Conservation (phyloP, 108 stramenopile species). For the Cyclotella sp. region DNA sequence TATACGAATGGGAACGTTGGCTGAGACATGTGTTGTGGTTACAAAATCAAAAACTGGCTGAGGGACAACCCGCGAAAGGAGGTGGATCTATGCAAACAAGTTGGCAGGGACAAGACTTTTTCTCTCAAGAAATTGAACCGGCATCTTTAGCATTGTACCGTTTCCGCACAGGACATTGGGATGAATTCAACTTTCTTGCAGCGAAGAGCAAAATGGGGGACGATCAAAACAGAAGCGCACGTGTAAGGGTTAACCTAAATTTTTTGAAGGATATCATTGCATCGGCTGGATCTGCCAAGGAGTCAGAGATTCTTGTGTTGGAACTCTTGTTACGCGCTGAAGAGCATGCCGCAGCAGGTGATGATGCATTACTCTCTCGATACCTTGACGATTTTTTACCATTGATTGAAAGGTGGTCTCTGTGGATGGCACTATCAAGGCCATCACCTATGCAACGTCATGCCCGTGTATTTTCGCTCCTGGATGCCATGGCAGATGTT, state of each 20-base stretch:
- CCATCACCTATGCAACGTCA: conserved; percentile 53
- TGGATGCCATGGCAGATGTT: conserved; percentile 55
- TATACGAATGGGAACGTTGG: conserved; percentile 57
- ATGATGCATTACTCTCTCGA: conserved; percentile 13
- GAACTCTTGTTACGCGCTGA: conserved; percentile 52
- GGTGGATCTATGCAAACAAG: not conserved
- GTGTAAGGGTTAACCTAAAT: conserved; percentile 33
- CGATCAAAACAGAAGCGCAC: not conserved
- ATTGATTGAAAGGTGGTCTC: conserved; percentile 41
- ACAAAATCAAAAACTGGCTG: not conserved
- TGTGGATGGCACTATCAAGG: conserved; percentile 57
- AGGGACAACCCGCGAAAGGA: not conserved
- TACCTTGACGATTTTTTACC: conserved; percentile 51
- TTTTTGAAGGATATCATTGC: conserved; percentile 50
- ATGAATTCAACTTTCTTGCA: conserved; percentile 41
- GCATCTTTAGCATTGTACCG: conserved; percentile 43
- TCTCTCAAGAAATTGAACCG: conserved; percentile 46
- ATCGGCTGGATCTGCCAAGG: conserved; percentile 47
- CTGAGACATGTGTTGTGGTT: conserved; percentile 43
- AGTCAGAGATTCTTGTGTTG: conserved; percentile 55
- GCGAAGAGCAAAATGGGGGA: conserved; percentile 16
- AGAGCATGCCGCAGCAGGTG: conserved; percentile 11
- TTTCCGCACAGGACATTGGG: conserved; percentile 48
- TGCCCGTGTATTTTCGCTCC: conserved; percentile 40
- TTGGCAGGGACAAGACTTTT: conserved; percentile 60